A percentile compares a stretch with the other conserved stretches of the same genome.
Conservation (phyloP, 129 eudicot species). For the Saposhnikovia divaricata region DNA sequence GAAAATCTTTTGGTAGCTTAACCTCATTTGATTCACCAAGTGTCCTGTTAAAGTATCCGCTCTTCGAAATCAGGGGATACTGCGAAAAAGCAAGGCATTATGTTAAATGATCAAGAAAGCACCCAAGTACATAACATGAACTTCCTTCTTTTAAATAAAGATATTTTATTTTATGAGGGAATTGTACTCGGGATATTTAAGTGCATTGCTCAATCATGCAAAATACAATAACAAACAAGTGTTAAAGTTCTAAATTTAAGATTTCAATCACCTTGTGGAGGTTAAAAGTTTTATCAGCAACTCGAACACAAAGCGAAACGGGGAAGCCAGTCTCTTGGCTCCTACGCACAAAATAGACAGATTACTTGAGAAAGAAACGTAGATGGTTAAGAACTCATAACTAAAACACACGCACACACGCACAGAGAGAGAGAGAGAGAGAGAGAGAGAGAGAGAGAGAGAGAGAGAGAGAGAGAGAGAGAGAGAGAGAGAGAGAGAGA, state of each 20-base stretch:
- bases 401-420: neutral
- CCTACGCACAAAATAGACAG: constrained; percentile 25
- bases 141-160: neutral
- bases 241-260: neutral
- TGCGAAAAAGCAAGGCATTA: constrained; percentile 17
- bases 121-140: neutral
- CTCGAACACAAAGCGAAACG: constrained; percentile 53
- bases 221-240: neutral
- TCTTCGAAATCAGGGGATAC: constrained; percentile 60
- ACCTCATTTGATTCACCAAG: constrained; percentile 49
- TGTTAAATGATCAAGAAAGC: neutral
- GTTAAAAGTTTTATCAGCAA: constrained; percentile 59
- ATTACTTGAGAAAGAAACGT: neutral
- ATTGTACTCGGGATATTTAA: neutral
- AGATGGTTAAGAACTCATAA: neutral
- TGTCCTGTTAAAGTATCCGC: constrained; percentile 71
- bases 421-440: neutral
- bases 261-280: constrained; percentile 58
- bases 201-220: neutral
- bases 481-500: neutral
- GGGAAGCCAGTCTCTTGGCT: constrained; percentile 93
- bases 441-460: neutral
- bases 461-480: neutral
- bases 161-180: too few relatives aligned
- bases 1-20: constrained; percentile 64